Base-by-base conservation (phyloP, 1,139 yeast species). In the Starmera stellimalicola region DNA sequence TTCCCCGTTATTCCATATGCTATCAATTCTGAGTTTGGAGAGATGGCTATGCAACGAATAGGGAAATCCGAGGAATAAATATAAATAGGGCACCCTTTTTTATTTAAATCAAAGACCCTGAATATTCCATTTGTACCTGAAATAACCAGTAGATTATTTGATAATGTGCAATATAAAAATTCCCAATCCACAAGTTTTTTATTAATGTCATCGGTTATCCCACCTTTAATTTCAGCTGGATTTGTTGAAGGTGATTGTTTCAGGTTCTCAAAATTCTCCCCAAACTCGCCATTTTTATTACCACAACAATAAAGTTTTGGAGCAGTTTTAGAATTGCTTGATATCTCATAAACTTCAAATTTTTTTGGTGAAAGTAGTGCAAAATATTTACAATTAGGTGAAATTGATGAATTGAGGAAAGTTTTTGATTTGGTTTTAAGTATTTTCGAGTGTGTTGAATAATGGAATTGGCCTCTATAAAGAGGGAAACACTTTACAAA, bases 1-100 rank as follows among this genome's bases (percentile, higher is more conserved):
- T 77, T 70, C 1, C 94, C 91, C 0, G 88, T 80, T 18, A 87
- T 77, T 1, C 94, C 93, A 45, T 87, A 73, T 2, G 94, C 94
- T 9, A 87, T 63, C 27, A 77, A 62, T 9, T 68, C 62, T 25
- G 81, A 85, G 41, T 69, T 64, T 1, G 77, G 72, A 7, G 93
- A 72, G 2, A 84, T 63, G 15, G 85, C 78, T 37, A 84, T 65
- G 48, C 94, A 84, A 38, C 94, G 58, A 24, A 87, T 79, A 1
- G 93, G 88, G 54, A 82, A 82, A 40, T 71, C 72, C 19, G 88
- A 77, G 28, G 69, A 61, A 49, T 82, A 75, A 0, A 83, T 72
- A 55, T 80, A 84, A 2, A 85, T 62, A 1, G 81, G 75, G 39
- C 65, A 64, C 4, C 94, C 94, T 9, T 50, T 47, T 16, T 65